Conservation (phyloP, 176 grass and related monocot genomes). For the Panicum miliaceum region DNA sequence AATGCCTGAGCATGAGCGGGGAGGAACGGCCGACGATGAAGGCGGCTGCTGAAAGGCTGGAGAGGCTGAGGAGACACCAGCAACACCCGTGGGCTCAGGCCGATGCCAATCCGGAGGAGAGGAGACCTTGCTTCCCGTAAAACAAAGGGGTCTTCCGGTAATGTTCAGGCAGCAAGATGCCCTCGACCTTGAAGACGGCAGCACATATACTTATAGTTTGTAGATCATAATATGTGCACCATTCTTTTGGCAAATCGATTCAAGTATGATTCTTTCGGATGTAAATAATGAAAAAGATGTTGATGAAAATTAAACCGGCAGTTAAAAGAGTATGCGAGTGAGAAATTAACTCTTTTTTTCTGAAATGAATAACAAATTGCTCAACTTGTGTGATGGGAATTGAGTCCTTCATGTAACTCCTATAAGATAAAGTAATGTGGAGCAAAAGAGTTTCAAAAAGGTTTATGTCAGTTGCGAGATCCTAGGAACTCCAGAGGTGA, state of each 20-base stretch:
- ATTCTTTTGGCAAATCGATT: not conserved
- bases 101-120: conserved; percentile 32
- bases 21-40: conserved; percentile 72
- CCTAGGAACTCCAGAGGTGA: not conserved
- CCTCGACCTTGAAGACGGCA: conserved; percentile 47
- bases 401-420: not conserved
- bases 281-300: not conserved
- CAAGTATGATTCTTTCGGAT: not conserved
- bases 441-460: not conserved
- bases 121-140: conserved; percentile 50
- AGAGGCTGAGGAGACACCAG: conserved; percentile 53
- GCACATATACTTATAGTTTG: conserved; percentile 19
- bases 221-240: not conserved
- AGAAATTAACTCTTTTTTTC: not conserved
- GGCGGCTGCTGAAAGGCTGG: conserved; percentile 57
- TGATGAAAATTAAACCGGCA: not conserved
- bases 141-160: conserved; percentile 22
- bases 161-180: conserved; percentile 41
- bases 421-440: not conserved
- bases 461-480: not conserved
- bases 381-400: not conserved
- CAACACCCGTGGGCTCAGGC: conserved; percentile 31
- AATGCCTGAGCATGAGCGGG: conserved; percentile 60
- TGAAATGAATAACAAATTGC: not conserved
- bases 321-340: not conserved